Evolutionary conservation across 441 rosid genomes (phyloP).

Genomic region (Pelargonium australe): DNA sequence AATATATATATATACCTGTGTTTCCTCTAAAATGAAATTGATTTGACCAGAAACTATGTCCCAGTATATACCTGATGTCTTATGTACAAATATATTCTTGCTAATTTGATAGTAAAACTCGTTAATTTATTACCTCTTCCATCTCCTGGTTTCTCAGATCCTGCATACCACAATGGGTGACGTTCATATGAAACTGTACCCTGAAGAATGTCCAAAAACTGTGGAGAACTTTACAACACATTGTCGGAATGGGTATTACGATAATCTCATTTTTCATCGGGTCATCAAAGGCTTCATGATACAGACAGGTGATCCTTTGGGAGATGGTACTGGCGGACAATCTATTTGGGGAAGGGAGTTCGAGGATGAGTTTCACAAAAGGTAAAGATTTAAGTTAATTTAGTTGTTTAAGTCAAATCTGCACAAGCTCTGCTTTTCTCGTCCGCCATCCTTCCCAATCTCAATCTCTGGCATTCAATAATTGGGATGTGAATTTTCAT

Average conservation of each 20-base stretch:
- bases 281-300: constrained; percentile 97
- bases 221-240: constrained; percentile 97
- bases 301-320: constrained; percentile 97
- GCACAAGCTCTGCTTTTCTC: background rate
- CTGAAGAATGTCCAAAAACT: constrained; percentile 98
- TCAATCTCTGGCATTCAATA: no score
- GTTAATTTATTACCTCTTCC: background rate
- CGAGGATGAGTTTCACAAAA: constrained; percentile 96
- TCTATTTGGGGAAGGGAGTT: constrained; percentile 99
- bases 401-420: background rate
- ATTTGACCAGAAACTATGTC: no score
- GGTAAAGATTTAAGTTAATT: constrained; percentile 31
- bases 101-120: background rate
- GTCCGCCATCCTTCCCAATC: background rate
- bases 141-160: constrained; percentile 39
- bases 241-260: constrained; percentile 89
- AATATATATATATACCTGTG: no score
- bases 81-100: no score
- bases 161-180: constrained; percentile 92
- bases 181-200: constrained; percentile 77
- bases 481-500: no score
- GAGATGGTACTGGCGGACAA: constrained; percentile 99
- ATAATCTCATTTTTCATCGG: constrained; percentile 88
- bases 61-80: no score
- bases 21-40: no score